A percentile compares a stretch with the other conserved stretches of the same genome.
Evolutionary conservation across 1,139 yeast species (phyloP).

Genomic region (Geotrichum aggregatum): DNA sequence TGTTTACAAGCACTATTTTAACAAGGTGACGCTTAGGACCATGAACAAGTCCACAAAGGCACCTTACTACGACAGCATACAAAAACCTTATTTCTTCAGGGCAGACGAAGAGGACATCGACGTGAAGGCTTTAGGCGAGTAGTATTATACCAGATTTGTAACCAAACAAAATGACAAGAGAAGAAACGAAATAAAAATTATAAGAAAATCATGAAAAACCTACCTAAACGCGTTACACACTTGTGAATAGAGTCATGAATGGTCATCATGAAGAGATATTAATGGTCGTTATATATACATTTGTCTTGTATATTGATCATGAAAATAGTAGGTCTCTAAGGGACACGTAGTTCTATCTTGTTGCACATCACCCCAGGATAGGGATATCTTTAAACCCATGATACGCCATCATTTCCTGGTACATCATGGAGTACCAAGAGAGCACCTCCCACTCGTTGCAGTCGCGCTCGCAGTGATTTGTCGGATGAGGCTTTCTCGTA

Average conservation of each 20-base stretch:
- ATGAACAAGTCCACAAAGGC: constrained; percentile 36
- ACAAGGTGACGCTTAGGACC: constrained; percentile 38
- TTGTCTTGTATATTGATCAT: too few relatives aligned
- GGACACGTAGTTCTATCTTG: too few relatives aligned
- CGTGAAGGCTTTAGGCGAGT: constrained; percentile 12
- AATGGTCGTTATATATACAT: too few relatives aligned
- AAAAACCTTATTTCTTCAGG: constrained; percentile 44
- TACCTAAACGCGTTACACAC: too few relatives aligned
- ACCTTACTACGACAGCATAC: constrained; percentile 40
- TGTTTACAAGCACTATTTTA: constrained; percentile 69
- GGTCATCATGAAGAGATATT: too few relatives aligned
- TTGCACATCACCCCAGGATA: constrained; percentile 21
- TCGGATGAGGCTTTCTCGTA: constrained; percentile 16
- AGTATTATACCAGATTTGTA: neutral
- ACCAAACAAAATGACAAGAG: too few relatives aligned
- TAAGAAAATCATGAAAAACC: too few relatives aligned
- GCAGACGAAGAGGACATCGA: constrained; percentile 29
- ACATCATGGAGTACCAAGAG: constrained; percentile 26
- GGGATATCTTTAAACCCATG: constrained; percentile 27
- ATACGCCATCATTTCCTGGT: constrained; percentile 28
- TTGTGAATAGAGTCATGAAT: too few relatives aligned
- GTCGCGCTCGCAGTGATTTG: constrained; percentile 15
- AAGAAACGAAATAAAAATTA: too few relatives aligned
- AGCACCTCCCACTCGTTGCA: constrained; percentile 27
- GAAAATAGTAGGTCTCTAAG: too few relatives aligned